Evolutionary conservation across 441 rosid genomes (phyloP).

Genomic region (Eruca vesicaria): DNA sequence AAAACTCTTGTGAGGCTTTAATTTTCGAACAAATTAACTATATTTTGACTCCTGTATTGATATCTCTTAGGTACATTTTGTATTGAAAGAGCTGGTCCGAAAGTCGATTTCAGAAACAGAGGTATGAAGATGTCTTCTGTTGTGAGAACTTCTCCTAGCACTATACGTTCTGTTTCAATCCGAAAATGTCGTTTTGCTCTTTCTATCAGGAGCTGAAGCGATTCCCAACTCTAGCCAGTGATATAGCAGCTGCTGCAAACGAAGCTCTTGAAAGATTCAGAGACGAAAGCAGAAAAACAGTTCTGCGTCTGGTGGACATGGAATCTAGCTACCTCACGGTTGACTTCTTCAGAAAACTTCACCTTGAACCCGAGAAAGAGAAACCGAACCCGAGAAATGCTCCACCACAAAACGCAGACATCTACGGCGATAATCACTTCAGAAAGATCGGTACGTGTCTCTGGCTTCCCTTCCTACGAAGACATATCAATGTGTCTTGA

Average conservation of each 20-base stretch:
- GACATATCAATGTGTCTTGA: constrained; percentile 3
- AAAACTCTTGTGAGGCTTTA: not conserved
- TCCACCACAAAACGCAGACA: constrained; percentile 61
- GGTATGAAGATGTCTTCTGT: constrained; percentile 43
- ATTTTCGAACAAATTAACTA: not conserved
- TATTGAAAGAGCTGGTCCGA: constrained; percentile 94
- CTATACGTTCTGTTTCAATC: not conserved
- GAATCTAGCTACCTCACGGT: constrained; percentile 96
- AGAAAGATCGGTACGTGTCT: constrained; percentile 69
- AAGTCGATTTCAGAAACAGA: constrained; percentile 90
- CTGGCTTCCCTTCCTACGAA: not conserved
- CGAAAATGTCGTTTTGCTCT: not conserved
- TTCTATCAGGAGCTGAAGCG: constrained; percentile 82
- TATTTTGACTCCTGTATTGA: constrained; percentile 12
- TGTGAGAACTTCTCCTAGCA: not conserved
- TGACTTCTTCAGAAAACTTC: constrained; percentile 95
- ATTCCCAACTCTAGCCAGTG: constrained; percentile 82
- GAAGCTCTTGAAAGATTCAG: constrained; percentile 94
- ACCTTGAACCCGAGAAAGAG: constrained; percentile 71
- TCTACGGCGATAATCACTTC: constrained; percentile 74
- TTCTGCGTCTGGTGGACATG: constrained; percentile 90
- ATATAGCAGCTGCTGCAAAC: constrained; percentile 91
- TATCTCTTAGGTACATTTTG: constrained; percentile 74
- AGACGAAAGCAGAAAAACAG: constrained; percentile 90
- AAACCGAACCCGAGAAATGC: constrained; percentile 51